A percentile compares a stretch with the other conserved stretches of the same genome.
Evolutionary conservation across 2,329 filamentous ascomycete species (phyloP).

Genomic region (Phoma herbarum): DNA sequence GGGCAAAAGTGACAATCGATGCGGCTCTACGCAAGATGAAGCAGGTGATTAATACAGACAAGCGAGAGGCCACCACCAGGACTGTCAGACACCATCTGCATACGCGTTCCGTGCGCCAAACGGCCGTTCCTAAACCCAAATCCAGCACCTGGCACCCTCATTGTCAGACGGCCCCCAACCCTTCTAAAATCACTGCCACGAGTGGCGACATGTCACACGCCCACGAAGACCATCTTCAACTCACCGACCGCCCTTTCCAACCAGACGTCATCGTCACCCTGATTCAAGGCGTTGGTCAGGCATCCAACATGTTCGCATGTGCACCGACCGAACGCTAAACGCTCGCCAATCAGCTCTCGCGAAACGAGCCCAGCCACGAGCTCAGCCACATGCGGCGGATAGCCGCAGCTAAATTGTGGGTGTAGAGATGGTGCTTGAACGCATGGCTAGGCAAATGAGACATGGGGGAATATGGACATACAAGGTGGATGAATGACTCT

Average conservation of each 20-base stretch:
- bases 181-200: constrained; percentile 15
- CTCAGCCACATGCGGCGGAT: constrained; percentile 16
- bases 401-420: constrained; percentile 12
- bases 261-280: constrained; percentile 12
- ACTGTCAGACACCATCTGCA: constrained; percentile 2
- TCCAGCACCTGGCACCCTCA: constrained; percentile 7
- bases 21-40: constrained; percentile 15
- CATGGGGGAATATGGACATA: constrained; percentile 19
- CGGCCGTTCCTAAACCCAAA: background rate
- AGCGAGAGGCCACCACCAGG: background rate
- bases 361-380: background rate
- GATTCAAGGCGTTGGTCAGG: constrained; percentile 6
- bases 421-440: constrained; percentile 9
- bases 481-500: constrained; percentile 11
- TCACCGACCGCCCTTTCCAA: background rate
- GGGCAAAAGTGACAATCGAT: constrained; percentile 5
- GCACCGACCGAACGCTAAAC: background rate
- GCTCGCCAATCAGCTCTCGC: background rate
- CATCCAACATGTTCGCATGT: constrained; percentile 21
- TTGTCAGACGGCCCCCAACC: constrained; percentile 13
- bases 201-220: constrained; percentile 11
- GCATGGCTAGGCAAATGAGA: constrained; percentile 24
- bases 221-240: background rate
- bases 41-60: background rate
- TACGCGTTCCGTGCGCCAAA: constrained; percentile 3